Conservation (phyloP, 768 basidiomycete genomes). For the Boletus subcaerulescens region DNA sequence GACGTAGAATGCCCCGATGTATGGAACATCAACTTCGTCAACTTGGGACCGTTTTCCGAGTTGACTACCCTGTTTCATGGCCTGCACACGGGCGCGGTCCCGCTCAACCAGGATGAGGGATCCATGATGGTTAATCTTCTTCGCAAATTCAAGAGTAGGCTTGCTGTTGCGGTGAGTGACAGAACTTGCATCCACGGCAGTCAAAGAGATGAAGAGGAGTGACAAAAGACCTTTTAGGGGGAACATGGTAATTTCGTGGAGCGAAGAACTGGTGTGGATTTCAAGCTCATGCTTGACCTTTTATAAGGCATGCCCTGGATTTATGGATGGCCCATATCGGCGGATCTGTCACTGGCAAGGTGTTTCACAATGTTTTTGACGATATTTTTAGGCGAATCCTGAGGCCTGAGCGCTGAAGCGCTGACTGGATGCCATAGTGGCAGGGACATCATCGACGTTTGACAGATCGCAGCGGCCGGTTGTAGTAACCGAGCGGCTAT, state of each 20-base stretch:
- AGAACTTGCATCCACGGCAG: background rate
- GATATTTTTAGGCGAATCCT: too few relatives aligned
- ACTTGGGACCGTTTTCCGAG: slow-evolving; percentile 8
- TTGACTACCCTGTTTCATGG: background rate
- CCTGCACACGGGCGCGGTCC: slow-evolving; percentile 14
- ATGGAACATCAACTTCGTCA: slow-evolving; percentile 13
- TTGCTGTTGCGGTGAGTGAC: background rate
- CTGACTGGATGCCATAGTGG: too few relatives aligned
- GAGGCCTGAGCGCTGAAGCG: too few relatives aligned
- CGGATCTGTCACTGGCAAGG: too few relatives aligned
- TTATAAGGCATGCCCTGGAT: too few relatives aligned
- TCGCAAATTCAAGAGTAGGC: slow-evolving; percentile 9
- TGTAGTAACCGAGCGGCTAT: too few relatives aligned
- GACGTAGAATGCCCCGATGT: slow-evolving; percentile 22
- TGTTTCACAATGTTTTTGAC: too few relatives aligned
- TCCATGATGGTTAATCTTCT: slow-evolving; percentile 11
- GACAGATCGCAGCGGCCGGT: too few relatives aligned
- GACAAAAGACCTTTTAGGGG: background rate
- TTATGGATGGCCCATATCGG: too few relatives aligned
- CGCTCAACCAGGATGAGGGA: slow-evolving; percentile 3
- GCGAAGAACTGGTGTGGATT: too few relatives aligned
- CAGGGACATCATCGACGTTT: too few relatives aligned
- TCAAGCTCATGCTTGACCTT: too few relatives aligned
- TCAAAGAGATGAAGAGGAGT: background rate
- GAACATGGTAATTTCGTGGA: background rate